These are phyloP conservation scores for Tolypocladium endophyticum DNA, from an alignment of 2,329 filamentous ascomycete genomes.

Conservation along the genomic window DNA sequence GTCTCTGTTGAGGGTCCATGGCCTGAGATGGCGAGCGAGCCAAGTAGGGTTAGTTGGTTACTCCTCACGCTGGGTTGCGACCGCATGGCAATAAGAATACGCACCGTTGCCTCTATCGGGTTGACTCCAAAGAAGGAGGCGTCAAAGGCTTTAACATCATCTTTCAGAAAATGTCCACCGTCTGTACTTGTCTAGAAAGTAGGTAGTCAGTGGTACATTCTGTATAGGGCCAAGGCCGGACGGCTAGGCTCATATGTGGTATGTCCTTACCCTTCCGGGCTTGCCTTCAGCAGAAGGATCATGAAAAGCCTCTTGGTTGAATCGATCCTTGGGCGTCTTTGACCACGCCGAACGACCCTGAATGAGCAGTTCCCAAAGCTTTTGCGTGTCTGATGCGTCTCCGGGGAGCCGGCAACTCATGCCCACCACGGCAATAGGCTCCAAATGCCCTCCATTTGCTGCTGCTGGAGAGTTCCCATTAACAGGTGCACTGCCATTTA, in stretches of 20 bases:
- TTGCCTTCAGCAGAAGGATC: conserved; percentile 14
- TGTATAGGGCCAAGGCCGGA: not conserved
- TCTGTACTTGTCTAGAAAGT: conserved; percentile 5
- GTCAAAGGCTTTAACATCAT: conserved; percentile 14
- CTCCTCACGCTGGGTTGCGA: not conserved
- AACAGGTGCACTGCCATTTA: not conserved
- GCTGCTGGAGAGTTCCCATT: not conserved
- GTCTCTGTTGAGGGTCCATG: conserved; percentile 17
- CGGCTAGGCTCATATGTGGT: not conserved
- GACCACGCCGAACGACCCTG: conserved; percentile 22
- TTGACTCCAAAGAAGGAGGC: conserved; percentile 12
- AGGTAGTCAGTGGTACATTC: not conserved
- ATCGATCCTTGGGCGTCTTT: conserved; percentile 31
- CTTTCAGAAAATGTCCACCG: conserved; percentile 16
- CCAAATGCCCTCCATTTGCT: not conserved
- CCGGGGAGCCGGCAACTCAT: conserved; percentile 12
- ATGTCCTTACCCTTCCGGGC: conserved; percentile 1
- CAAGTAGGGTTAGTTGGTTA: not conserved
- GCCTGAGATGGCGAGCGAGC: conserved; percentile 2
- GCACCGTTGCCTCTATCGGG: conserved; percentile 7
- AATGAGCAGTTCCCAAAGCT: conserved; percentile 11
- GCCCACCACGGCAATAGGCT: conserved; percentile 13
- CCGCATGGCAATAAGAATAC: not conserved
- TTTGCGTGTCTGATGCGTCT: conserved; percentile 5
- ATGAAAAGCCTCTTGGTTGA: conserved; percentile 29